These are phyloP conservation scores for Auricularia sp. DNA, from an alignment of 768 basidiomycete genomes.

Conservation along the genomic window DNA sequence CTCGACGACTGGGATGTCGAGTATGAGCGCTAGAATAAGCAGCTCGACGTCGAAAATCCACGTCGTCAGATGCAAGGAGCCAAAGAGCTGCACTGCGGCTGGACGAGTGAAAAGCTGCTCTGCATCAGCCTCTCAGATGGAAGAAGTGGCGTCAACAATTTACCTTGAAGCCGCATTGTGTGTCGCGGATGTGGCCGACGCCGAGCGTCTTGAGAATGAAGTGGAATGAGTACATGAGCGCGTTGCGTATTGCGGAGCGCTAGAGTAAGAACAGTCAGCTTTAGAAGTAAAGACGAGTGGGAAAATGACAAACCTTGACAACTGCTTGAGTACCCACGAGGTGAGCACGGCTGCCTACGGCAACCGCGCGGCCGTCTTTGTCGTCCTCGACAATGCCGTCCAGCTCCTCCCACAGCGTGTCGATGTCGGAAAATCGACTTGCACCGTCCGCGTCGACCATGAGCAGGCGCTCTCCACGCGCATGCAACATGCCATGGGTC, in stretches of 20 bases:
- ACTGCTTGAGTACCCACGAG: conserved; percentile 87
- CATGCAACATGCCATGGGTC: conserved; percentile 79
- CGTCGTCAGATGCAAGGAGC: conserved; percentile 71
- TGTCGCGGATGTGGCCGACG: conserved; percentile 84
- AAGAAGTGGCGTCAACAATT: neutral
- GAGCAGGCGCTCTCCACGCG: conserved; percentile 64
- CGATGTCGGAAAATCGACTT: conserved; percentile 76
- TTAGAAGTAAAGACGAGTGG: neutral
- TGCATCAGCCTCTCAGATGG: neutral
- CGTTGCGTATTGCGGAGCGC: conserved; percentile 81
- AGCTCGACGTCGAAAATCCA: conserved; percentile 99
- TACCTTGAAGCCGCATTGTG: conserved; percentile 91
- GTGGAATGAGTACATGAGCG: conserved; percentile 92
- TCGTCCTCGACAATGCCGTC: conserved; percentile 42
- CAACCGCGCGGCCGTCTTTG: conserved; percentile 50
- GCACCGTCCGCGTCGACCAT: conserved; percentile 96
- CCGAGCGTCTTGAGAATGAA: conserved; percentile 81
- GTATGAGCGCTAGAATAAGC: conserved; percentile 70
- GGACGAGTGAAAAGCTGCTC: conserved; percentile 62
- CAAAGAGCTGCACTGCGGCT: conserved; percentile 76
- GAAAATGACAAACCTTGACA: conserved; percentile 58
- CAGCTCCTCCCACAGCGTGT: conserved; percentile 66
- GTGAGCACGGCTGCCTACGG: conserved; percentile 82
- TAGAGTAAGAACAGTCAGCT: conserved; percentile 19
- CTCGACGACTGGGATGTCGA: conserved; percentile 69